These are phyloP conservation scores for Gracilariopsis chorda DNA, from an alignment of 23 red algal species.

Conservation along the genomic window DNA sequence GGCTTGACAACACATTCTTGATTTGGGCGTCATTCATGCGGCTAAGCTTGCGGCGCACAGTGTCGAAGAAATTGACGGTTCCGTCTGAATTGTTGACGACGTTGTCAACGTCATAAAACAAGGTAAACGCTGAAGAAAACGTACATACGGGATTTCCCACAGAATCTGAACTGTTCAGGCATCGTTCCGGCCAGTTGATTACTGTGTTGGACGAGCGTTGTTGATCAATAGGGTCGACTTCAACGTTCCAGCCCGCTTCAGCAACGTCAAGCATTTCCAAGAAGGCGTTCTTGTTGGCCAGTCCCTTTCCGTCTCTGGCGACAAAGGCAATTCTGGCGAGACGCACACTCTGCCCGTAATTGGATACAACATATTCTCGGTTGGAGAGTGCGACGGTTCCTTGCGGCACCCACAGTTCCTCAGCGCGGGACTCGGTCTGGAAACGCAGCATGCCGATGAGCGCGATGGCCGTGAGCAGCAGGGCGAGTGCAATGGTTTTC, in stretches of 20 bases:
- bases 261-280: conserved; percentile 36
- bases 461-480: conserved; percentile 13
- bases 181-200: conserved; percentile 32
- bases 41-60: conserved; percentile 23
- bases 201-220: conserved; percentile 6
- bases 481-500: conserved; percentile 1
- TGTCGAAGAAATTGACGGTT: conserved; percentile 59
- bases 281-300: conserved; percentile 50
- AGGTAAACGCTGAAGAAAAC: conserved; percentile 21
- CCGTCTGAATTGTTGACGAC: background rate
- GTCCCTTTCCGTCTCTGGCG: background rate
- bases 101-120: conserved; percentile 30
- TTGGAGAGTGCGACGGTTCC: conserved; percentile 46
- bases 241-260: background rate
- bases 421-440: conserved; percentile 49
- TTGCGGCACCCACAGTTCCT: conserved; percentile 71
- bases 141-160: conserved; percentile 1
- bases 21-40: conserved; percentile 33
- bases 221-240: background rate
- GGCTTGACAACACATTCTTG: conserved; percentile 17
- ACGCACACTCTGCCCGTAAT: conserved; percentile 39
- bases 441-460: conserved; percentile 59
- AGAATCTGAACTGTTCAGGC: conserved; percentile 13
- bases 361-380: conserved; percentile 27
- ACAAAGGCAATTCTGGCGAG: conserved; percentile 10